Evolutionary conservation across 164 flowering plant species (phyloP), one percentile per base, ranked within the genome.

Genomic region (Hamamelis virginiana): DNA sequence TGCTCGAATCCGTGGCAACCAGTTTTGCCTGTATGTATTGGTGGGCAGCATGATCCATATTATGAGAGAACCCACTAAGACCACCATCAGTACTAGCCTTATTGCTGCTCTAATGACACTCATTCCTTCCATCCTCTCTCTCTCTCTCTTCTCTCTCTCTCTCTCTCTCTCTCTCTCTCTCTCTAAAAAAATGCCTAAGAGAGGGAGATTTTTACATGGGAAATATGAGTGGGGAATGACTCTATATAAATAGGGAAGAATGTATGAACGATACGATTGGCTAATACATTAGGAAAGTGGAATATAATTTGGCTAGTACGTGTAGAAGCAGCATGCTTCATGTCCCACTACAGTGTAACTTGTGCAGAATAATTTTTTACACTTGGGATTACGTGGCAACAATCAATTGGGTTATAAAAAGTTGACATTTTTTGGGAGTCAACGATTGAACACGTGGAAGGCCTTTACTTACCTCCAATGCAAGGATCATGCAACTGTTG

Each of bases 21-120:
- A 91, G 10, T 11, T 74, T 15, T 52, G 48, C 46, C 19, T 62
- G 62, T 72, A 90, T 0, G 81, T 72, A 28, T 60, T 73, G 10
- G 96, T 90, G 8, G 96, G 92, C 77, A 67, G 71, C 82, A 86
- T 59, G 41, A 85, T 65, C 94, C 92, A 94, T 4, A 91, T 38
- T 64, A 90, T 22, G 0, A 80, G 16, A 75, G 48, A 77, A 13
- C 96, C 94, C 25, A 82, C 8, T n/a, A 80, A 69, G 21, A 89
- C 70, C 45, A 77, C 65, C 33, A 75, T 16, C 25, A 64, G 1
- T 0, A 77, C 18, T 3, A 70, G 66, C 78, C 38, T 78, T 43
- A 81, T 72, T 12, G 16, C 64, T 26, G 43, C 46, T 50, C 78
- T 46, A 1, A 63, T 26, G 52, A 16, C 23, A 50, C 26, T 61